A percentile compares a stretch with the other conserved stretches of the same genome.
Conservation (phyloP, 2,329 filamentous ascomycete genomes). For the Hypoxylon sp. region DNA sequence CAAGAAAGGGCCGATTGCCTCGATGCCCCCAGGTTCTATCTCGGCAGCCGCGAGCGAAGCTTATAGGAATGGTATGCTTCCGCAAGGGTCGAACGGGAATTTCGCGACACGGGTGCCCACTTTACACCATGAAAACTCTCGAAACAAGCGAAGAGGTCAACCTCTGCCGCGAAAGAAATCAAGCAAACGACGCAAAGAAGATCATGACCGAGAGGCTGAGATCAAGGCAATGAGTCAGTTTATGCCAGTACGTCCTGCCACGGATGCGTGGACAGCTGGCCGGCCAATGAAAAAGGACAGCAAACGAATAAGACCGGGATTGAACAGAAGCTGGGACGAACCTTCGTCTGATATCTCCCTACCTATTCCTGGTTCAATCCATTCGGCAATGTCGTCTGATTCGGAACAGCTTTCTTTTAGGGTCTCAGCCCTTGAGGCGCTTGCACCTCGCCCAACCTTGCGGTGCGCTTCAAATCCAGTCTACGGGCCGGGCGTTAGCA, state of each 20-base stretch:
- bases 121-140: constrained; percentile 63
- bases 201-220: constrained; percentile 84
- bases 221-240: constrained; percentile 85
- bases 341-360: constrained; percentile 80
- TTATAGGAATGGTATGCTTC: constrained; percentile 25
- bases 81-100: constrained; percentile 36
- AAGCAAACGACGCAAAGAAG: constrained; percentile 80
- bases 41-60: constrained; percentile 29
- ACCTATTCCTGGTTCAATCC: constrained; percentile 77
- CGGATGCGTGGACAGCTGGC: constrained; percentile 69
- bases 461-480: constrained; percentile 76
- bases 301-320: constrained; percentile 71
- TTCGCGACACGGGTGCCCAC: constrained; percentile 59
- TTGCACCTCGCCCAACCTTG: constrained; percentile 86
- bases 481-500: constrained; percentile 60
- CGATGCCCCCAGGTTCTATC: constrained; percentile 41
- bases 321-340: constrained; percentile 66
- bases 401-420: constrained; percentile 83
- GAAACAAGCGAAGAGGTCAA: constrained; percentile 69
- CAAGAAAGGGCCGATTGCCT: constrained; percentile 45
- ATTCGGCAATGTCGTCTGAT: constrained; percentile 79
- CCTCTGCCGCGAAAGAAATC: constrained; percentile 76
- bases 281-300: constrained; percentile 72
- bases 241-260: constrained; percentile 72
- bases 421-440: constrained; percentile 81